Percentiles rank a stretch among this genome's conserved stretches.
phyloP scores from a whole-genome alignment of 2,329 filamentous ascomycete genomes.

The Colletotrichum noveboracense region DNA sequence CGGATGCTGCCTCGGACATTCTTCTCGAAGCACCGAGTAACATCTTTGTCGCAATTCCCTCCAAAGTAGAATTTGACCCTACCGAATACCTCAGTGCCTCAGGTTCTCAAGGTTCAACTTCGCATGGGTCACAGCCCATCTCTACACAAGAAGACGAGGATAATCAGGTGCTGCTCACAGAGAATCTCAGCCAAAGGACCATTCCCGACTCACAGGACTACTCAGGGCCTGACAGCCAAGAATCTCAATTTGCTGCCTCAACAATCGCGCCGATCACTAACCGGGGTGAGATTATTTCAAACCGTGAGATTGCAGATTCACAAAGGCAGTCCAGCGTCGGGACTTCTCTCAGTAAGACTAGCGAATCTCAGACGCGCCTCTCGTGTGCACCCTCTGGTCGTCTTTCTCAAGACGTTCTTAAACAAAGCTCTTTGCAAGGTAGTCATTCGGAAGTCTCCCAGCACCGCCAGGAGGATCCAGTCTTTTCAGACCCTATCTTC shows the following conservation, averaged over 20 bases:
- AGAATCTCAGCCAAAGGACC: constrained; percentile 38
- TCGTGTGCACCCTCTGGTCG: neutral
- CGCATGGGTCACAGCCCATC: constrained; percentile 34
- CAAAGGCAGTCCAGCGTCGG: constrained; percentile 17
- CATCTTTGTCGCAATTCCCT: constrained; percentile 32
- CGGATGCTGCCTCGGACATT: constrained; percentile 18
- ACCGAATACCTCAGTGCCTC: constrained; percentile 39
- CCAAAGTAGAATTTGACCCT: constrained; percentile 35
- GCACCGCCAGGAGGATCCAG: neutral
- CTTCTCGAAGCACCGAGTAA: neutral
- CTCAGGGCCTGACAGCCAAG: neutral
- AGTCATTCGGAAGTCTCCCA: neutral
- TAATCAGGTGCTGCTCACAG: constrained; percentile 32
- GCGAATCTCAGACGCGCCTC: neutral
- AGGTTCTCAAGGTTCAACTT: constrained; percentile 32
- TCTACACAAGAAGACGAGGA: constrained; percentile 41
- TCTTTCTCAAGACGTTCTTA: neutral
- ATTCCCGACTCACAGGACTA: constrained; percentile 51
- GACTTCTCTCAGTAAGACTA: constrained; percentile 5
- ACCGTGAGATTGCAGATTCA: constrained; percentile 15
- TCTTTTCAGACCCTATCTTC: neutral
- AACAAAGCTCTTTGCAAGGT: neutral
- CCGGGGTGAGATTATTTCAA: neutral
- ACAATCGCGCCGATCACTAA: neutral
- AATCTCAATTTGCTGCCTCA: neutral